Evolutionary conservation across 176 grass and related monocot species (phyloP).

Genomic region (Urochloa ruziziensis): DNA sequence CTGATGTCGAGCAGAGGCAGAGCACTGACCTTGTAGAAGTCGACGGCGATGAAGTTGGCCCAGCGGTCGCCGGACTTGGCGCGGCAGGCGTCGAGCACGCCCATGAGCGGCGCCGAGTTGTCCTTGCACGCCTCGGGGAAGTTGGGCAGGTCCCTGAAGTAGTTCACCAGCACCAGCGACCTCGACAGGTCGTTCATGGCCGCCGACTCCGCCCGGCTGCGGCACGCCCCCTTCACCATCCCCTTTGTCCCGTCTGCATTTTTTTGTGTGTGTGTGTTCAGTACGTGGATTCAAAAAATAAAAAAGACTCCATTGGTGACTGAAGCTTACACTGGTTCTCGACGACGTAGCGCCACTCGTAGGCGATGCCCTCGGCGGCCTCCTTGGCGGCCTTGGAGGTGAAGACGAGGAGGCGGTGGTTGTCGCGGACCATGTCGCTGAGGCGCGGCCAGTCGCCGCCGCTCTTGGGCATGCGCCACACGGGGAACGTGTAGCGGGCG

Average conservation of each 20-base stretch:
- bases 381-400: conserved; percentile 82
- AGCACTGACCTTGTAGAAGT: conserved; percentile 69
- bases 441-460: conserved; percentile 87
- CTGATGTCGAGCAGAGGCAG: too few relatives aligned
- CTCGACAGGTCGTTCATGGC: conserved; percentile 74
- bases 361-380: conserved; percentile 61
- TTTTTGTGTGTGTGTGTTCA: too few relatives aligned
- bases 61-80: conserved; percentile 51
- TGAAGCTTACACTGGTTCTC: conserved; percentile 75
- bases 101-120: conserved; percentile 61
- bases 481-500: conserved; percentile 56
- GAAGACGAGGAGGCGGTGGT: conserved; percentile 78
- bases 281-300: too few relatives aligned
- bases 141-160: conserved; percentile 61
- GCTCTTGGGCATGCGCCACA: conserved; percentile 71
- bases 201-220: conserved; percentile 66
- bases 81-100: conserved; percentile 61
- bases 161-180: conserved; percentile 89
- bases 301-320: too few relatives aligned
- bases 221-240: conserved; percentile 63
- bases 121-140: conserved; percentile 65
- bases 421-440: conserved; percentile 75
- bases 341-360: conserved; percentile 88
- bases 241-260: conserved; percentile 70
- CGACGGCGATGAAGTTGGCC: conserved; percentile 89